Percentiles rank a stretch among this genome's conserved stretches.
Evolutionary conservation across 2,329 filamentous ascomycete genomes (phyloP).

Genomic region (Xylaria polymorpha): DNA sequence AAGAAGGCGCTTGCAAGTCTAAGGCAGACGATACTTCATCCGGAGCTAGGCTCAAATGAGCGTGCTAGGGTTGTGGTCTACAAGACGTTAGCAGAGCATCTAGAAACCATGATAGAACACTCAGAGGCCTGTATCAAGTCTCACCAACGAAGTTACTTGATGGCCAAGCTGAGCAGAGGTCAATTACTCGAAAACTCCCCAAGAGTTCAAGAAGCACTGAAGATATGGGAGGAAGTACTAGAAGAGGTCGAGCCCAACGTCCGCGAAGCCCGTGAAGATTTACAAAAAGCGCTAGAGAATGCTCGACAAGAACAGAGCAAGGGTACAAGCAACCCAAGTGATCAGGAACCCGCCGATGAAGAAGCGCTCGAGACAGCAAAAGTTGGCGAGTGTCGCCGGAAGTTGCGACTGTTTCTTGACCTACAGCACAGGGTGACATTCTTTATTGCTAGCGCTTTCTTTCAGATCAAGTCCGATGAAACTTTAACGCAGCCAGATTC

Average conservation of each 20-base stretch:
- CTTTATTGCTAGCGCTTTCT: constrained; percentile 85
- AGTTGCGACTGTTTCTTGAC: constrained; percentile 79
- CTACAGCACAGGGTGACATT: constrained; percentile 85
- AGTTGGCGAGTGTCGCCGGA: constrained; percentile 69
- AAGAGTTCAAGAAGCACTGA: constrained; percentile 73
- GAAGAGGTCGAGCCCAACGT: constrained; percentile 65
- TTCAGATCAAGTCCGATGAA: constrained; percentile 80
- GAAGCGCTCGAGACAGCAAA: constrained; percentile 51
- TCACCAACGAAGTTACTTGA: constrained; percentile 75
- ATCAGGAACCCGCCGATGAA: constrained; percentile 39
- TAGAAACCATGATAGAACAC: constrained; percentile 92
- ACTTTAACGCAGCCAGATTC: constrained; percentile 73
- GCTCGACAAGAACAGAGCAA: constrained; percentile 47
- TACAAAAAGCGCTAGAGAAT: constrained; percentile 63
- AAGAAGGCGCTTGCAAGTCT: constrained; percentile 80
- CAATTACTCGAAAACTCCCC: constrained; percentile 84
- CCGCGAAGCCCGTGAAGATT: constrained; percentile 70
- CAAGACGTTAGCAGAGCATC: constrained; percentile 81
- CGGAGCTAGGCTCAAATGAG: constrained; percentile 78
- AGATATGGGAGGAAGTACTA: constrained; percentile 73
- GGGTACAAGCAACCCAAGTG: constrained; percentile 39
- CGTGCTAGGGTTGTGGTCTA: constrained; percentile 69
- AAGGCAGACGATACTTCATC: constrained; percentile 86
- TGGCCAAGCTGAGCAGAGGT: constrained; percentile 73
- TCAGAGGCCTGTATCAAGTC: constrained; percentile 74